Conservation (phyloP, 371 early-diverging fungal species). For the Mucor ambiguus region DNA sequence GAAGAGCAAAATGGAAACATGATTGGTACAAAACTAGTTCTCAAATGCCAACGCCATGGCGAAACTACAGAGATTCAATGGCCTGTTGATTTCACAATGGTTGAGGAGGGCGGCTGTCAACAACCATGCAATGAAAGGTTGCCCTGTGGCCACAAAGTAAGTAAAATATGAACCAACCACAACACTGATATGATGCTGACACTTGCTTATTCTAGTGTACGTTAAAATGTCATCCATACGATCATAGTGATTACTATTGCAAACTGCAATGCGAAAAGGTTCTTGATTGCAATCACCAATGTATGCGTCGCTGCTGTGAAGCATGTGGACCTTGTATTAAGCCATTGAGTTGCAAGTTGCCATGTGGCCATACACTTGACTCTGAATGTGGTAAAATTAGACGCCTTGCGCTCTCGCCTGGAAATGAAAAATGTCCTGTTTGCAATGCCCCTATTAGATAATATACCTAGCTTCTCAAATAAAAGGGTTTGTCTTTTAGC, state of each 20-base stretch:
- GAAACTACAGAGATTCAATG: slow-evolving; percentile 44
- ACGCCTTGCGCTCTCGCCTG: slow-evolving; percentile 12
- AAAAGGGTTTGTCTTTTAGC: background rate
- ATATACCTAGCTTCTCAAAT: background rate
- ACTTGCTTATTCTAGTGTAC: slow-evolving; percentile 22
- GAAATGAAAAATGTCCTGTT: slow-evolving; percentile 17
- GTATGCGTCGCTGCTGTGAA: slow-evolving; percentile 48
- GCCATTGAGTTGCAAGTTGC: slow-evolving; percentile 19
- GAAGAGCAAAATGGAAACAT: slow-evolving; percentile 27
- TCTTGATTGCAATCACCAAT: slow-evolving; percentile 40
- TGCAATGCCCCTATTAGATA: slow-evolving; percentile 12
- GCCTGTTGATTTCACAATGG: slow-evolving; percentile 54
- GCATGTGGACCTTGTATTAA: slow-evolving; percentile 45
- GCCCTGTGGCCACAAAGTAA: slow-evolving; percentile 55
- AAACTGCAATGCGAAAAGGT: slow-evolving; percentile 40
- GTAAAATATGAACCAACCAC: slow-evolving; percentile 6
- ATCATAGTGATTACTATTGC: slow-evolving; percentile 44
- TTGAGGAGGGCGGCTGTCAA: slow-evolving; percentile 55
- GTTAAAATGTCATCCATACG: slow-evolving; percentile 55
- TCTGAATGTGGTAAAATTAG: slow-evolving; percentile 28
- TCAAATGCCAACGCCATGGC: slow-evolving; percentile 50
- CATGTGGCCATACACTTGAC: slow-evolving; percentile 41
- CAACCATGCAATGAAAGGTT: slow-evolving; percentile 42
- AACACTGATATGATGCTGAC: background rate
- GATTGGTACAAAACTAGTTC: slow-evolving; percentile 47